Percentiles rank a stretch among this genome's conserved stretches.
phyloP scores from a whole-genome alignment of 495 filamentous ascomycete genomes.

The Penicillium chermesinum region DNA sequence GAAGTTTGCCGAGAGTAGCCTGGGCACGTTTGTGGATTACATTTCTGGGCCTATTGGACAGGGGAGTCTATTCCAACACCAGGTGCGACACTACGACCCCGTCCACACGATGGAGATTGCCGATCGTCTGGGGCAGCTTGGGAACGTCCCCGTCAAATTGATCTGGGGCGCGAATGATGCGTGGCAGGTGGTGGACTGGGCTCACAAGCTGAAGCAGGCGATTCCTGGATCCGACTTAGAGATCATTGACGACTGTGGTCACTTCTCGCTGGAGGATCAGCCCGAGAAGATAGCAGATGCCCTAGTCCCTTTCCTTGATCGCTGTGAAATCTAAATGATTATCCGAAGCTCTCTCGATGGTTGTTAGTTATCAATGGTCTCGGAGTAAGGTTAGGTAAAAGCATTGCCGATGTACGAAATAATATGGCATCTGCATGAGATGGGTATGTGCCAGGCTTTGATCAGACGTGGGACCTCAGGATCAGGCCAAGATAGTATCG shows the following conservation, averaged over 20 bases:
- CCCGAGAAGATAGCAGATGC: constrained; percentile 4
- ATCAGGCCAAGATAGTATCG: background rate
- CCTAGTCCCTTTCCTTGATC: background rate
- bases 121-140: constrained; percentile 2
- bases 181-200: constrained; percentile 13
- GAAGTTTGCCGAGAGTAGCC: constrained; percentile 3
- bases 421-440: too few relatives aligned
- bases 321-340: background rate
- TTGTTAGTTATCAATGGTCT: background rate
- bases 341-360: background rate
- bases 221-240: constrained; percentile 10
- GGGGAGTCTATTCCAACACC: constrained; percentile 11
- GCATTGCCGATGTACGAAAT: too few relatives aligned
- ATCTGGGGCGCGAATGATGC: constrained; percentile 13
- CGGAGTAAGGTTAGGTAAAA: too few relatives aligned
- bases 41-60: constrained; percentile 11
- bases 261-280: constrained; percentile 13
- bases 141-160: constrained; percentile 6
- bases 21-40: constrained; percentile 7
- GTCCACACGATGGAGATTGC: constrained; percentile 13
- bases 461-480: too few relatives aligned
- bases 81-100: constrained; percentile 11
- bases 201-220: constrained; percentile 3
- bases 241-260: constrained; percentile 7
- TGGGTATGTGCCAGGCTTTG: too few relatives aligned